phyloP scores from a whole-genome alignment of 2,329 filamentous ascomycete species.

The Chrysoporthe deuterocubensis region DNA sequence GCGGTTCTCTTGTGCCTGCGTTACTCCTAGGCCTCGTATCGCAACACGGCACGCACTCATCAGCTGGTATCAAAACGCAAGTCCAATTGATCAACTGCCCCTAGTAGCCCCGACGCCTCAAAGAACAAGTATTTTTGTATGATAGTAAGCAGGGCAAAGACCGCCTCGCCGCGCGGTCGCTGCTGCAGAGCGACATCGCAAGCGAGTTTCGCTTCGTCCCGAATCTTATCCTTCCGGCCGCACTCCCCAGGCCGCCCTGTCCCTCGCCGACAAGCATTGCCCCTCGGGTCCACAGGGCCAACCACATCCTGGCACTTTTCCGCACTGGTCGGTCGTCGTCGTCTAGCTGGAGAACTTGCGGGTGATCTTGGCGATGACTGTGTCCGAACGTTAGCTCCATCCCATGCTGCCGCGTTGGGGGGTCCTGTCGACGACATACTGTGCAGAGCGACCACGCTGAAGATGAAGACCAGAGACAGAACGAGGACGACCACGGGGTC shows the following conservation, averaged over 20 bases:
- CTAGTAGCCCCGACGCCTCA: constrained; percentile 12
- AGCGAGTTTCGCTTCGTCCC: constrained; percentile 13
- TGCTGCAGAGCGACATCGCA: constrained; percentile 24
- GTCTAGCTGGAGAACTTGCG: constrained; percentile 76
- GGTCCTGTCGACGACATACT: constrained; percentile 63
- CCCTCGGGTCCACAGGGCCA: neutral
- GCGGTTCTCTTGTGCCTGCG: no score
- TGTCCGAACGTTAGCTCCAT: constrained; percentile 30
- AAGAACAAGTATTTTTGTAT: neutral
- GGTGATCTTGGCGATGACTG: constrained; percentile 95
- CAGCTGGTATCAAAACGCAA: neutral
- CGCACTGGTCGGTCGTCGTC: neutral
- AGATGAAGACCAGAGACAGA: constrained; percentile 96
- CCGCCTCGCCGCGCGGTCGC: constrained; percentile 6
- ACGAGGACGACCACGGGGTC: constrained; percentile 97
- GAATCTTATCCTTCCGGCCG: neutral
- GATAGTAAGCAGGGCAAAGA: constrained; percentile 2
- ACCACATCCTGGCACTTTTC: neutral
- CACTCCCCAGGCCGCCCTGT: neutral
- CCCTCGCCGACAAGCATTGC: neutral
- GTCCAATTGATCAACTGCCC: constrained; percentile 7
- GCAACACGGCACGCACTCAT: neutral
- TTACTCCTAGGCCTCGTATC: neutral
- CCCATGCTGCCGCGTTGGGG: neutral
- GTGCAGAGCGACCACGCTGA: constrained; percentile 96